Percentiles rank a stretch among this genome's conserved stretches.
These are phyloP conservation scores for Geranium incanum DNA, from an alignment of 441 rosid species.

Conservation along the genomic window DNA sequence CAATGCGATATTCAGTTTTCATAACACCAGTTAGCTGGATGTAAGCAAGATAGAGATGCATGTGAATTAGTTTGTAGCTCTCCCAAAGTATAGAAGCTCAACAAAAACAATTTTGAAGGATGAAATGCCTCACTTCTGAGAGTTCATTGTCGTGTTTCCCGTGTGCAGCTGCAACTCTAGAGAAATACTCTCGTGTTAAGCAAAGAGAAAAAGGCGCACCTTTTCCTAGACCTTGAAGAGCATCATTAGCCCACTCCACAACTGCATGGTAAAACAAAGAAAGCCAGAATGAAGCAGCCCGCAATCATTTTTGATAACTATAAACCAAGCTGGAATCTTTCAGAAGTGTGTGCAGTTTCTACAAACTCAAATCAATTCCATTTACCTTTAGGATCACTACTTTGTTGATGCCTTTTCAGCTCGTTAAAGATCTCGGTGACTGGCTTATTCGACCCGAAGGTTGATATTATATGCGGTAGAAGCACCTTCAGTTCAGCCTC, in stretches of 20 bases:
- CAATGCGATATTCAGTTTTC: conserved; percentile 79
- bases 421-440: conserved; percentile 60
- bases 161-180: conserved; percentile 54
- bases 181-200: conserved; percentile 58
- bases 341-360: background rate
- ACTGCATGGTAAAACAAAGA: conserved; percentile 27
- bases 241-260: conserved; percentile 75
- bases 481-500: conserved; percentile 58
- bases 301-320: too few species aligned
- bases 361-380: background rate
- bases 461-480: conserved; percentile 61
- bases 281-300: background rate
- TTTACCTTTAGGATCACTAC: conserved; percentile 59
- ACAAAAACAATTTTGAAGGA: background rate
- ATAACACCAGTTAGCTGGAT: conserved; percentile 66
- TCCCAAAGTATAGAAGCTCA: too few species aligned
- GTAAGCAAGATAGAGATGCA: conserved; percentile 7
- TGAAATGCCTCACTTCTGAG: conserved; percentile 42
- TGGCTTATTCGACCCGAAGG: conserved; percentile 54
- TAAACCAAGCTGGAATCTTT: background rate
- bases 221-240: conserved; percentile 63
- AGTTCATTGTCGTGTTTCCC: conserved; percentile 46
- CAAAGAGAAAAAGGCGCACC: conserved; percentile 87
- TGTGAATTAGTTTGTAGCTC: background rate
- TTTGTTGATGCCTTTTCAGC: conserved; percentile 52